Conservation (phyloP, 1,284 basidiomycete species). For the Leccinum ponderosum region DNA sequence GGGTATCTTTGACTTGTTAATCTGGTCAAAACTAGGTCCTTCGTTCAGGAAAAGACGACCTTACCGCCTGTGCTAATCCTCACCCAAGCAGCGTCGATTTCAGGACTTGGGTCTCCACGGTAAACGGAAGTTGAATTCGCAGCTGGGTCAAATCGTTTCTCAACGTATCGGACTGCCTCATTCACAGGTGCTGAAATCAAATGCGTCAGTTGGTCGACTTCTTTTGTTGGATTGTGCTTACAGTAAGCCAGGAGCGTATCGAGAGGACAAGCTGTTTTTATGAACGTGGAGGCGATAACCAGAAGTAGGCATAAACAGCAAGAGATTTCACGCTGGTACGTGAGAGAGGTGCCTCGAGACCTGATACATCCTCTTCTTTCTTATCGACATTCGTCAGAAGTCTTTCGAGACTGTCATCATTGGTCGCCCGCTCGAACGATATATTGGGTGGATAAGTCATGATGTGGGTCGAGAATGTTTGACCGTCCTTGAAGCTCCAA, state of each 20-base stretch:
- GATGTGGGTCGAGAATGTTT: neutral
- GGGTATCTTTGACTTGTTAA: neutral
- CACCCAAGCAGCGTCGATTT: neutral
- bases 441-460: neutral
- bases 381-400: neutral
- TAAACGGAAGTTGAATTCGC: neutral
- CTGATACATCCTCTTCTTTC: too few relatives aligned
- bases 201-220: neutral
- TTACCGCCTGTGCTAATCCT: neutral
- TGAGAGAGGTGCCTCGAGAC: neutral
- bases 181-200: neutral
- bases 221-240: neutral
- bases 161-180: neutral
- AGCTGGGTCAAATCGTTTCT: constrained; percentile 1
- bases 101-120: neutral
- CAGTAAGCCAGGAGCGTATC: constrained; percentile 1
- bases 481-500: neutral
- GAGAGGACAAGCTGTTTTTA: neutral
- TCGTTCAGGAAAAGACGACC: neutral
- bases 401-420: neutral
- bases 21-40: neutral
- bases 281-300: neutral
- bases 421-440: neutral
- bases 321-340: neutral
- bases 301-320: neutral